A percentile compares a stretch with the other conserved stretches of the same genome.
Evolutionary conservation across 768 basidiomycete species (phyloP).

Genomic region (Ramaria sp.): DNA sequence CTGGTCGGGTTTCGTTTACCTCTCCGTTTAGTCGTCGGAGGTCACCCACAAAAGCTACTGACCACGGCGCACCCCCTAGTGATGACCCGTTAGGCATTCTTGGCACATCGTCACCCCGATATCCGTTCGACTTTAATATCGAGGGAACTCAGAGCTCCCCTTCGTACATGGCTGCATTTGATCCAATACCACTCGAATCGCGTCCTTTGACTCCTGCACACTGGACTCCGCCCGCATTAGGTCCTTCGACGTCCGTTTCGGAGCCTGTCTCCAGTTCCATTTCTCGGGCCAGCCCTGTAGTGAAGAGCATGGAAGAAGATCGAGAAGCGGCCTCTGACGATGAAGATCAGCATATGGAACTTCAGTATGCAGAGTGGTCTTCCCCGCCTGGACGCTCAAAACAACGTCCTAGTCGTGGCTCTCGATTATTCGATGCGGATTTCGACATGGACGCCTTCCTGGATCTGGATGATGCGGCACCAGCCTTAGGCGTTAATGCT

Average conservation of each 20-base stretch:
- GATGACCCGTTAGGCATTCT: constrained; percentile 2
- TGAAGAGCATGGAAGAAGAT: not conserved
- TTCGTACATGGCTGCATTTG: not conserved
- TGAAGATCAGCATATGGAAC: not conserved
- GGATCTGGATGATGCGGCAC: constrained; percentile 3
- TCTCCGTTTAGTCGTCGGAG: not conserved
- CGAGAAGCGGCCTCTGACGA: not conserved
- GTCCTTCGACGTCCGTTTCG: not conserved
- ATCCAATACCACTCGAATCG: constrained; percentile 3
- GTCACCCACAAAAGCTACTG: not conserved
- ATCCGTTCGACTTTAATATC: constrained; percentile 6
- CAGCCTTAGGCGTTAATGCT: not conserved
- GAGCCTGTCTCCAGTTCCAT: not conserved
- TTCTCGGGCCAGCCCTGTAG: constrained; percentile 1
- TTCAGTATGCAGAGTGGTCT: not conserved
- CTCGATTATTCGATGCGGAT: not conserved
- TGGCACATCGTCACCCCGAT: not conserved
- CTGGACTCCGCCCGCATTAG: not conserved
- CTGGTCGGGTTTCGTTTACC: not conserved
- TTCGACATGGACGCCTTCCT: constrained; percentile 8
- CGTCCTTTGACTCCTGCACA: not conserved
- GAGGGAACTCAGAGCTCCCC: not conserved
- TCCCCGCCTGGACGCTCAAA: not conserved
- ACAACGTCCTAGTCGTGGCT: not conserved
- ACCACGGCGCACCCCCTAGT: not conserved